A percentile compares a stretch with the other conserved stretches of the same genome.
Conservation (phyloP, 495 filamentous ascomycete species). For the Neurospora sp. region DNA sequence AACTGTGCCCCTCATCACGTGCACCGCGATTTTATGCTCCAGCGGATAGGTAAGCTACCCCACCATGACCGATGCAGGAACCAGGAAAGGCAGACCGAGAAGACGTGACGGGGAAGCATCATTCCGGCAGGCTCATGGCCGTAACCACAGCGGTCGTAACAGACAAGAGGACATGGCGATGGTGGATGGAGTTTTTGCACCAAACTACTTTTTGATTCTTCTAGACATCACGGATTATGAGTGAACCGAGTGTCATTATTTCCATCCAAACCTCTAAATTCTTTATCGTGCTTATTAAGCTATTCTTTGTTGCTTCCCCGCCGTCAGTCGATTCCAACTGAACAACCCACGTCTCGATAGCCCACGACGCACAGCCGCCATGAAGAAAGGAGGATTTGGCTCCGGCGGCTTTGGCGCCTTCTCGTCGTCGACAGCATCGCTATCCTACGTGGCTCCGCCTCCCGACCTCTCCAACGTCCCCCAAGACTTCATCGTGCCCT, state of each 20-base stretch:
- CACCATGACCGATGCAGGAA: background rate
- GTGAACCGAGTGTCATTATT: background rate
- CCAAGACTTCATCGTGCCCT: slow-evolving; percentile 73
- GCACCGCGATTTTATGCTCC: background rate
- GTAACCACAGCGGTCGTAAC: background rate
- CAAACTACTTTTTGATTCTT: background rate
- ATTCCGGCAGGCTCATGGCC: background rate
- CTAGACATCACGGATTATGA: background rate
- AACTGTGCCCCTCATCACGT: slow-evolving; percentile 13
- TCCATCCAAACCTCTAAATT: background rate
- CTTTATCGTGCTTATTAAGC: background rate
- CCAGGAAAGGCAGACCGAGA: background rate
- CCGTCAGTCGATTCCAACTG: background rate
- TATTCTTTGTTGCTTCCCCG: background rate
- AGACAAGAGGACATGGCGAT: background rate
- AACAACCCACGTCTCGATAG: background rate
- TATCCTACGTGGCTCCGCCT: slow-evolving; percentile 82
- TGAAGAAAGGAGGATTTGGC: slow-evolving; percentile 7
- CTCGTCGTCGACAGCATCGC: slow-evolving; percentile 29
- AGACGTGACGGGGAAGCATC: background rate
- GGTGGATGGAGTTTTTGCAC: background rate
- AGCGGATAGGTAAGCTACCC: background rate
- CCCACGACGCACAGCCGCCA: background rate
- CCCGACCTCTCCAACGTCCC: slow-evolving; percentile 71
- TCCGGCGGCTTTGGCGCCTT: slow-evolving; percentile 39